Evolutionary conservation across 139 green algal genomes (phyloP).

Genomic region (Asterochloris erici): DNA sequence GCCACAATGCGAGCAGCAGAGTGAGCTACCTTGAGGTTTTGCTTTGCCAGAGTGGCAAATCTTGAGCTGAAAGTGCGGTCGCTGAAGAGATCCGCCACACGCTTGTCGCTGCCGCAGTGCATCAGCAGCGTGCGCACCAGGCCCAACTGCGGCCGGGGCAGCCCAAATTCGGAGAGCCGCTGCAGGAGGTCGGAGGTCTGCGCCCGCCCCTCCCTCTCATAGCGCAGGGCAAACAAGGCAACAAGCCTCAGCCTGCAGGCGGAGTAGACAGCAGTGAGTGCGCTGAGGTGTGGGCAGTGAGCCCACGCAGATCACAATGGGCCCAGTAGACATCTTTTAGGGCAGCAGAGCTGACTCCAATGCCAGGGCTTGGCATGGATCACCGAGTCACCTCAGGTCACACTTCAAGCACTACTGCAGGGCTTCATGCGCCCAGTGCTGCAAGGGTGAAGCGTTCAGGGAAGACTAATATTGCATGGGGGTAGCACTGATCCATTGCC

Average conservation of each 20-base stretch:
- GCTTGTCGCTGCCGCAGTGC: constrained; percentile 34
- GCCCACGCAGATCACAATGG: not conserved
- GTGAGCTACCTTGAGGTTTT: constrained; percentile 60
- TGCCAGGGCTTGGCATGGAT: no score
- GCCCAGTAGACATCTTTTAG: not conserved
- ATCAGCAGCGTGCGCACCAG: constrained; percentile 52
- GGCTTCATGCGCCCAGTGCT: no score
- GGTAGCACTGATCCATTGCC: no score
- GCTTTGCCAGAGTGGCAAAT: constrained; percentile 58
- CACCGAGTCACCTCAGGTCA: no score
- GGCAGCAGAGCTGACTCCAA: no score
- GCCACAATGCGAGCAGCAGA: not conserved
- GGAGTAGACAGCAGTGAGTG: not conserved
- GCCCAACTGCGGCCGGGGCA: constrained; percentile 25
- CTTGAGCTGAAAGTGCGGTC: constrained; percentile 55
- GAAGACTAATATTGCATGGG: no score
- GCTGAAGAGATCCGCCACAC: constrained; percentile 85
- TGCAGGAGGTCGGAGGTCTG: constrained; percentile 32
- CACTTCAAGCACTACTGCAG: no score
- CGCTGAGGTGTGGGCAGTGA: not conserved
- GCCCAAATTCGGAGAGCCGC: constrained; percentile 27
- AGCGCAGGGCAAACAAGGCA: constrained; percentile 85
- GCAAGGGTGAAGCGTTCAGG: no score
- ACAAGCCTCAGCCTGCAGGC: constrained; percentile 67
- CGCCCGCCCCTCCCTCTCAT: constrained; percentile 74